Conservation (phyloP, 306 rosid genomes). For the Cucurbita pepo region DNA sequence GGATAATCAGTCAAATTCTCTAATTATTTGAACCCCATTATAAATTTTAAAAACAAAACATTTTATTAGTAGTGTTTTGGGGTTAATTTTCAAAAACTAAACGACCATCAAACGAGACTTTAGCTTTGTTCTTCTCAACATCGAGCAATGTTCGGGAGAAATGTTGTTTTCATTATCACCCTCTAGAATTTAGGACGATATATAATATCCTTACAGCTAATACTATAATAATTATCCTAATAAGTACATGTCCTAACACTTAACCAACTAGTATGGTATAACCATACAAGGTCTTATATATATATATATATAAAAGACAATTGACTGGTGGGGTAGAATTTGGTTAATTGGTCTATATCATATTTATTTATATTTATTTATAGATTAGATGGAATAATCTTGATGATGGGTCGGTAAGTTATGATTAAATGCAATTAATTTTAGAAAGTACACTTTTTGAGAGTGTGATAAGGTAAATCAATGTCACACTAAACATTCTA, state of each 20-base stretch:
- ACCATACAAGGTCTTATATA: not conserved
- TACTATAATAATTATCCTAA: not conserved
- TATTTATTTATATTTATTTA: not conserved
- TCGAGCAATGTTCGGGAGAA: too few relatives aligned
- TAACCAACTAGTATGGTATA: not conserved
- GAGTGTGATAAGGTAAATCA: not conserved
- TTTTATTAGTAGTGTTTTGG: too few relatives aligned
- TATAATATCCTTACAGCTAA: not conserved
- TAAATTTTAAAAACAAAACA: too few relatives aligned
- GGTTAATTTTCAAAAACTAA: too few relatives aligned
- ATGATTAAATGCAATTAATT: conserved; percentile 6
- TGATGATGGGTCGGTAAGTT: not conserved
- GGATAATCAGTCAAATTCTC: too few relatives aligned
- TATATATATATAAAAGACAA: not conserved
- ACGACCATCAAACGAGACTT: too few relatives aligned
- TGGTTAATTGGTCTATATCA: not conserved
- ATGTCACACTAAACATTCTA: not conserved
- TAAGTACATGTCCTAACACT: not conserved
- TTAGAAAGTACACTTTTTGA: not conserved
- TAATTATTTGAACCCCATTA: too few relatives aligned
- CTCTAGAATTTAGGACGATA: not conserved
- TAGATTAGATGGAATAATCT: not conserved
- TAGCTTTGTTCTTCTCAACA: too few relatives aligned
- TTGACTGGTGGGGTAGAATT: not conserved
- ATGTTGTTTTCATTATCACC: too few relatives aligned